Percentiles rank a stretch among this genome's conserved stretches.
These are phyloP conservation scores for Stygiomarasmius scandens DNA, from an alignment of 1,284 basidiomycete species.

Conservation along the genomic window DNA sequence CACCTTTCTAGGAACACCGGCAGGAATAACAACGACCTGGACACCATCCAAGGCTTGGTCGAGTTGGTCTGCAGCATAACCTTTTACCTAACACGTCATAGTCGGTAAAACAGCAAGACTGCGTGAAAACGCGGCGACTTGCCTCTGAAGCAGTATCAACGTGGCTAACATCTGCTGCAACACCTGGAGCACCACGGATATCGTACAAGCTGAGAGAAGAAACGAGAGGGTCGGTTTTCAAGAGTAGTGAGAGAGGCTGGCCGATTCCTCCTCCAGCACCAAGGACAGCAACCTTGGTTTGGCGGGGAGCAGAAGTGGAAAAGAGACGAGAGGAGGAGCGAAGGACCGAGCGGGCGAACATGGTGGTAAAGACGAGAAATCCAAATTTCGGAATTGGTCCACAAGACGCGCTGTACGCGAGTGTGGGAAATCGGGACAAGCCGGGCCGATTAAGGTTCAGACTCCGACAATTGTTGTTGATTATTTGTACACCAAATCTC, in stretches of 20 bases:
- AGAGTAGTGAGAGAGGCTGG: conserved; percentile 86
- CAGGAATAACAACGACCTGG: conserved; percentile 95
- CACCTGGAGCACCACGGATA: conserved; percentile 91
- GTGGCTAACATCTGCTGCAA: conserved; percentile 92
- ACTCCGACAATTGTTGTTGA: too few relatives aligned
- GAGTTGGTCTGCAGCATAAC: conserved; percentile 83
- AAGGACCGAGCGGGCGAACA: conserved; percentile 61
- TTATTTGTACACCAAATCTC: too few relatives aligned
- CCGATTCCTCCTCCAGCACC: conserved; percentile 94
- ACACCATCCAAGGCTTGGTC: conserved; percentile 85
- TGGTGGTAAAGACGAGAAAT: conserved; percentile 27
- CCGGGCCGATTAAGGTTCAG: too few relatives aligned
- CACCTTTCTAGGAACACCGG: conserved; percentile 95
- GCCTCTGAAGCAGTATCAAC: conserved; percentile 90
- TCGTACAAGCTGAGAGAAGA: conserved; percentile 83
- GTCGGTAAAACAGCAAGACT: conserved; percentile 13
- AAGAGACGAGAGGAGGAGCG: conserved; percentile 67
- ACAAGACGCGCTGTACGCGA: too few relatives aligned
- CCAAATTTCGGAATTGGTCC: too few relatives aligned
- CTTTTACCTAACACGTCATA: conserved; percentile 60
- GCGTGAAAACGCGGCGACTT: conserved; percentile 23
- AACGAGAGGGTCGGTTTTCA: conserved; percentile 86
- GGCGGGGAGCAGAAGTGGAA: conserved; percentile 74
- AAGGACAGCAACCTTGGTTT: conserved; percentile 87
- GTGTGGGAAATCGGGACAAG: too few relatives aligned